These are phyloP conservation scores for Plasmodium reichenowi DNA, from an alignment of 169 alveolate species.

Conservation along the genomic window DNA sequence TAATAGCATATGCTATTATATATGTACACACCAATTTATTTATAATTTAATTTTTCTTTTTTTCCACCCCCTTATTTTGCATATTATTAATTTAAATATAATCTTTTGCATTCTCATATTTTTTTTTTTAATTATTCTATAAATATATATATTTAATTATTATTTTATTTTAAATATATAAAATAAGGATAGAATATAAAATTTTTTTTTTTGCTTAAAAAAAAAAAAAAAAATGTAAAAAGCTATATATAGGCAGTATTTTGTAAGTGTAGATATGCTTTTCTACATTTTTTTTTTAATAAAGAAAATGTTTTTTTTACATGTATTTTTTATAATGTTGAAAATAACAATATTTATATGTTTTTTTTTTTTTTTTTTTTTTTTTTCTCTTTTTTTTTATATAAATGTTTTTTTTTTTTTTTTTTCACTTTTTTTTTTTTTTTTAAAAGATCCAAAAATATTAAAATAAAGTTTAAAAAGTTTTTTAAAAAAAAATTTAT, in stretches of 20 bases:
- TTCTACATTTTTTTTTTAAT: conserved; percentile 3
- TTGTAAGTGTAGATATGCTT: conserved; percentile 2
- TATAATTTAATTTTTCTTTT: not conserved
- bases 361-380: not conserved
- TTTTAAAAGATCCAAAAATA: too few relatives aligned
- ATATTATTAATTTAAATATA: not conserved
- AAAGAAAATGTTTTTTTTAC: not conserved
- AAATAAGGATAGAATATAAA: conserved; percentile 4
- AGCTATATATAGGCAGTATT: not conserved
- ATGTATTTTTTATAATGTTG: not conserved
- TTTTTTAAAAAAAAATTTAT: too few relatives aligned
- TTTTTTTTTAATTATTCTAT: not conserved
- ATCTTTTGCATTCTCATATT: not conserved
- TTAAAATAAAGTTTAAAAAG: too few relatives aligned
- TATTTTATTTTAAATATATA: conserved; percentile 11
- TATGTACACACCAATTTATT: conserved; percentile 1
- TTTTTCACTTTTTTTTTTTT: too few relatives aligned
- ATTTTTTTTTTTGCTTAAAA: conserved; percentile 2
- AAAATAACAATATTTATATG: not conserved
- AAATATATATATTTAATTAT: not conserved
- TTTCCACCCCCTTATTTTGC: not conserved
- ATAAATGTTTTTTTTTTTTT: too few relatives aligned
- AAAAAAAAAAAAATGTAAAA: not conserved
- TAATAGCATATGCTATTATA: not conserved
- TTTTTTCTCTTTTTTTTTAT: too few relatives aligned